These are phyloP conservation scores for Lathyrus aphaca DNA, from an alignment of 306 rosid species.

Conservation along the genomic window DNA sequence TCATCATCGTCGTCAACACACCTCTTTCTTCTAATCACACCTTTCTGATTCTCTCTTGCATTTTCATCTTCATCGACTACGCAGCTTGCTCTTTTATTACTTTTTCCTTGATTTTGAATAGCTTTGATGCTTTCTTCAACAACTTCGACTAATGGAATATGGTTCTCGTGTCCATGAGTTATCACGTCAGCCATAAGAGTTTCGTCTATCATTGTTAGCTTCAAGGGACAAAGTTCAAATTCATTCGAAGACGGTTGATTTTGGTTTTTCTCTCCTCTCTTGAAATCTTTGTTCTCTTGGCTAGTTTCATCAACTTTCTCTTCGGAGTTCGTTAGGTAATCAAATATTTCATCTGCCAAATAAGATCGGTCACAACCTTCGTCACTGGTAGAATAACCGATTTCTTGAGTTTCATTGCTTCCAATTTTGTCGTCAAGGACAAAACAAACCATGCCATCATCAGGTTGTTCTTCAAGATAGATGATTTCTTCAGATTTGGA, in stretches of 20 bases:
- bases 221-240: background rate
- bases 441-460: slow-evolving; percentile 15
- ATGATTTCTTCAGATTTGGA: slow-evolving; percentile 38
- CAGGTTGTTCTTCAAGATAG: slow-evolving; percentile 41
- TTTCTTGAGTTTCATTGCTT: slow-evolving; percentile 43
- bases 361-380: slow-evolving; percentile 44
- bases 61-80: slow-evolving; percentile 30
- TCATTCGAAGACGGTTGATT: background rate
- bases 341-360: slow-evolving; percentile 38
- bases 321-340: slow-evolving; percentile 34
- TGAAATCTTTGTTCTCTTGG: slow-evolving; percentile 32
- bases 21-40: slow-evolving; percentile 44
- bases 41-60: slow-evolving; percentile 42
- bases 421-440: slow-evolving; percentile 31
- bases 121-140: slow-evolving; percentile 3
- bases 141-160: slow-evolving; percentile 23
- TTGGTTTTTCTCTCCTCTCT: background rate
- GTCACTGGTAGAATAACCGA: slow-evolving; percentile 24
- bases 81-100: slow-evolving; percentile 7
- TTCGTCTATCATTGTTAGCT: background rate
- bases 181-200: background rate
- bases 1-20: slow-evolving; percentile 55
- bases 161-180: background rate
- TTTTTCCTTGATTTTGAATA: slow-evolving; percentile 27
- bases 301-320: slow-evolving; percentile 34